A percentile compares a stretch with the other conserved stretches of the same genome.
Conservation (phyloP, 768 basidiomycete genomes). For the Amanita brunnescens region DNA sequence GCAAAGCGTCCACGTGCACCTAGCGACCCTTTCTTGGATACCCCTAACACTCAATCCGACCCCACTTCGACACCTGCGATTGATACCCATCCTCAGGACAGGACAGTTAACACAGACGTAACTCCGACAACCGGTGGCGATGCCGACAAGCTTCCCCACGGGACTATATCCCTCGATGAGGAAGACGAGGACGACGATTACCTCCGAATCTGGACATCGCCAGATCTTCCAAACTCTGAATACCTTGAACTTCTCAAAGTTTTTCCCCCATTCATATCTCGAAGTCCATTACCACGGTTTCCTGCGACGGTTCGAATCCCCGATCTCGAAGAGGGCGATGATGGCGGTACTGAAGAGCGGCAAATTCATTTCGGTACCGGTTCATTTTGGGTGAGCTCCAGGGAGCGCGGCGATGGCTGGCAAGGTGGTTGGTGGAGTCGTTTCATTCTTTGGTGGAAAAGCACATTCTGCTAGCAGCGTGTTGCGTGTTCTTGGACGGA, state of each 20-base stretch:
- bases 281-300: constrained; percentile 68
- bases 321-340: constrained; percentile 68
- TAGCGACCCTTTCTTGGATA: constrained; percentile 75
- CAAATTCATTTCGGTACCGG: constrained; percentile 76
- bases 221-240: constrained; percentile 74
- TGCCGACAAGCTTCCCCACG: constrained; percentile 16
- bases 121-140: constrained; percentile 31
- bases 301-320: constrained; percentile 30
- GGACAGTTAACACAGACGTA: constrained; percentile 28
- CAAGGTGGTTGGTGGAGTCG: constrained; percentile 74
- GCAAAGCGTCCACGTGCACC: constrained; percentile 61
- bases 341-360: constrained; percentile 42
- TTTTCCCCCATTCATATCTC: constrained; percentile 72
- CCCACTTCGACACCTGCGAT: constrained; percentile 44
- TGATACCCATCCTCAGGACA: constrained; percentile 23
- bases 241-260: constrained; percentile 54
- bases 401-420: constrained; percentile 54
- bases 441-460: constrained; percentile 73
- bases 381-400: constrained; percentile 66
- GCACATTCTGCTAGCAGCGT: constrained; percentile 55
- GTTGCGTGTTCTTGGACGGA: not conserved
- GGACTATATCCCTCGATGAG: constrained; percentile 17
- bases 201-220: constrained; percentile 74
- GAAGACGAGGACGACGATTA: constrained; percentile 26
- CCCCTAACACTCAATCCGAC: constrained; percentile 49